These are phyloP conservation scores for Saturnispora kantuleensis DNA, from an alignment of 805 yeast species.

Conservation along the genomic window DNA sequence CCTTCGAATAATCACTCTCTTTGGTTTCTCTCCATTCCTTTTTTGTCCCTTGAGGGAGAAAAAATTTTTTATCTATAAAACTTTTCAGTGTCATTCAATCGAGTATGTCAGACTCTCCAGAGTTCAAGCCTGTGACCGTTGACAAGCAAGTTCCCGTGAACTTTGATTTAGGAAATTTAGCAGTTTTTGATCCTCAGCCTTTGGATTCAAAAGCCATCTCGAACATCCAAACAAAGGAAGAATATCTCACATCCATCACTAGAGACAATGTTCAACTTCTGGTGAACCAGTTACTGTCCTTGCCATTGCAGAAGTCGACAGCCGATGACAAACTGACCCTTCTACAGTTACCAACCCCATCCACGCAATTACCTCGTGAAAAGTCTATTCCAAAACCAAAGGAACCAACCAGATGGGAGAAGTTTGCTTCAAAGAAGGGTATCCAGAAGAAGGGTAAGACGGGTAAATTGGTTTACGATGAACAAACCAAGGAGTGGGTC, in stretches of 20 bases:
- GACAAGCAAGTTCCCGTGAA: conserved; percentile 85
- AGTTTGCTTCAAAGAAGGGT: conserved; percentile 92
- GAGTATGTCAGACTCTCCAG: conserved; percentile 6
- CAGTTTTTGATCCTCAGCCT: conserved; percentile 86
- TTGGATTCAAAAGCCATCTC: conserved; percentile 52
- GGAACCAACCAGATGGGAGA: conserved; percentile 93
- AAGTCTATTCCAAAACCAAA: conserved; percentile 90
- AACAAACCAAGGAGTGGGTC: conserved; percentile 87
- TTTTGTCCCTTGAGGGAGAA: not conserved
- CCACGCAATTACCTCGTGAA: conserved; percentile 82
- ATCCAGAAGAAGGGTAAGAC: conserved; percentile 82
- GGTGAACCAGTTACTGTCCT: conserved; percentile 80
- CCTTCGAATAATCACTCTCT: not conserved
- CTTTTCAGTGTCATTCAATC: not conserved
- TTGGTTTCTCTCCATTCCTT: not conserved
- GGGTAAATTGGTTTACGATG: conserved; percentile 85
- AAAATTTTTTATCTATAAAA: not conserved
- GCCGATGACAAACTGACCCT: conserved; percentile 71
- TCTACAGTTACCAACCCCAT: conserved; percentile 75
- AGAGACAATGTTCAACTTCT: conserved; percentile 91
- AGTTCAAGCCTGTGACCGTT: conserved; percentile 67
- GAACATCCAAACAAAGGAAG: conserved; percentile 49
- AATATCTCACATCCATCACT: conserved; percentile 51
- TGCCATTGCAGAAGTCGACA: conserved; percentile 74
- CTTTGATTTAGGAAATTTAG: conserved; percentile 83